phyloP scores from a whole-genome alignment of 2,329 filamentous ascomycete species.

The Curvularia eragrostidis region DNA sequence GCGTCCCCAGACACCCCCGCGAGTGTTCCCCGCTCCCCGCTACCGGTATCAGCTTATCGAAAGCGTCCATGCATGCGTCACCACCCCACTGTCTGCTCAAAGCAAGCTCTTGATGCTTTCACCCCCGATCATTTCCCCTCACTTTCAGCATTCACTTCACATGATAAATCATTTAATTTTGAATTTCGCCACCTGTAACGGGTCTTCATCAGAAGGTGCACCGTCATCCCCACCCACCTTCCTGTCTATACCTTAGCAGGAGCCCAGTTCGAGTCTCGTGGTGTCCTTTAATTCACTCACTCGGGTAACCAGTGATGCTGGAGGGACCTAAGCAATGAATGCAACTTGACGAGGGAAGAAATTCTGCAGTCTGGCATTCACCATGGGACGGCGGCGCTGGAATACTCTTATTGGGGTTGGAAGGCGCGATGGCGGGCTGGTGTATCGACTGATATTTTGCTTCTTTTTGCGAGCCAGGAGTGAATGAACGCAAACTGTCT shows the following conservation, averaged over 20 bases:
- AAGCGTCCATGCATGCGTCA: too few relatives aligned
- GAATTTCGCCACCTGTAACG: conserved; percentile 41
- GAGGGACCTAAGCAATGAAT: conserved; percentile 53
- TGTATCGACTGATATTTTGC: conserved; percentile 48
- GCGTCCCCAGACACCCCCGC: neutral
- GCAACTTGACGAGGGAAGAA: conserved; percentile 52
- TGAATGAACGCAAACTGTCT: too few relatives aligned
- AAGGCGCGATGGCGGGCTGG: conserved; percentile 44
- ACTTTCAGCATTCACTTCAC: too few relatives aligned
- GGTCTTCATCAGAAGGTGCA: conserved; percentile 46
- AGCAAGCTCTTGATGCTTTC: too few relatives aligned
- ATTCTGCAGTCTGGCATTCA: conserved; percentile 53
- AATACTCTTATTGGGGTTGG: conserved; percentile 50
- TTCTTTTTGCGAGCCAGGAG: too few relatives aligned
- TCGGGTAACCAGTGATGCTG: conserved; percentile 52
- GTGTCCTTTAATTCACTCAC: conserved; percentile 49
- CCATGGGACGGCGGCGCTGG: conserved; percentile 52
- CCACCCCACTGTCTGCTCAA: too few relatives aligned
- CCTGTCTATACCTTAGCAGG: conserved; percentile 43
- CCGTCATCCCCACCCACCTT: conserved; percentile 43
- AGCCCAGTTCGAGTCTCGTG: conserved; percentile 54
- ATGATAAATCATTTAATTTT: conserved; percentile 8
- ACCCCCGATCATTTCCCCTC: too few relatives aligned
- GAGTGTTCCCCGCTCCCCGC: neutral
- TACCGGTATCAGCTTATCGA: neutral